phyloP scores from a whole-genome alignment of 805 yeast species.

The Allodekkera sacchari region DNA sequence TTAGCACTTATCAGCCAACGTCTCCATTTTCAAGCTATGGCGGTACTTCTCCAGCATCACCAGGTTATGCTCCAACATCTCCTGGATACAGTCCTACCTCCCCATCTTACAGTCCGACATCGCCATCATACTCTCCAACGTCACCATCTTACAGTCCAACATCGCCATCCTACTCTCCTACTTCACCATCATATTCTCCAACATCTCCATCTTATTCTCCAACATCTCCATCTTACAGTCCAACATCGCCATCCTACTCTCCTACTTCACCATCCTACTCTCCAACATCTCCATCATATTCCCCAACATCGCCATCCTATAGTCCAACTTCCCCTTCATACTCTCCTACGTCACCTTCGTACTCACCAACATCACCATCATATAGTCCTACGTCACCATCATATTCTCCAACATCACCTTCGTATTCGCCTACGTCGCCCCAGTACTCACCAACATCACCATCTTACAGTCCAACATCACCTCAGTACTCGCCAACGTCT shows the following conservation, averaged over 20 bases:
- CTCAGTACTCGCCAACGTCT: slow-evolving; percentile 59
- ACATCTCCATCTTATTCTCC: slow-evolving; percentile 69
- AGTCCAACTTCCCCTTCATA: slow-evolving; percentile 57
- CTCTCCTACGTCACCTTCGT: slow-evolving; percentile 74
- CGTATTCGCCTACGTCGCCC: slow-evolving; percentile 70
- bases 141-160: slow-evolving; percentile 69
- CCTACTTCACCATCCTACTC: slow-evolving; percentile 76
- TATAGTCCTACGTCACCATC: slow-evolving; percentile 60
- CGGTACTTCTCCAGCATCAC: slow-evolving; percentile 36
- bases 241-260: slow-evolving; percentile 64
- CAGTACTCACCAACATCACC: slow-evolving; percentile 74
- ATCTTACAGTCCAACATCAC: slow-evolving; percentile 69
- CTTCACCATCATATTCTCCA: slow-evolving; percentile 55
- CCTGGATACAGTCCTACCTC: slow-evolving; percentile 48
- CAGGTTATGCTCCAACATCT: slow-evolving; percentile 37
- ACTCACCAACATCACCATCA: slow-evolving; percentile 67
- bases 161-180: slow-evolving; percentile 64
- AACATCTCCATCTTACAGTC: slow-evolving; percentile 61
- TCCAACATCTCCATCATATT: slow-evolving; percentile 63
- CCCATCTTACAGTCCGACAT: slow-evolving; percentile 47
- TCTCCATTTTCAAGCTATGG: slow-evolving; percentile 51
- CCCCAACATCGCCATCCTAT: slow-evolving; percentile 50
- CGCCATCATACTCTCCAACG: slow-evolving; percentile 48
- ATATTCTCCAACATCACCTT: slow-evolving; percentile 45
- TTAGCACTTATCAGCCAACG: slow-evolving; percentile 35